Base-by-base conservation (phyloP, 441 rosid species). In the Pelargonium myrrhifolium region DNA sequence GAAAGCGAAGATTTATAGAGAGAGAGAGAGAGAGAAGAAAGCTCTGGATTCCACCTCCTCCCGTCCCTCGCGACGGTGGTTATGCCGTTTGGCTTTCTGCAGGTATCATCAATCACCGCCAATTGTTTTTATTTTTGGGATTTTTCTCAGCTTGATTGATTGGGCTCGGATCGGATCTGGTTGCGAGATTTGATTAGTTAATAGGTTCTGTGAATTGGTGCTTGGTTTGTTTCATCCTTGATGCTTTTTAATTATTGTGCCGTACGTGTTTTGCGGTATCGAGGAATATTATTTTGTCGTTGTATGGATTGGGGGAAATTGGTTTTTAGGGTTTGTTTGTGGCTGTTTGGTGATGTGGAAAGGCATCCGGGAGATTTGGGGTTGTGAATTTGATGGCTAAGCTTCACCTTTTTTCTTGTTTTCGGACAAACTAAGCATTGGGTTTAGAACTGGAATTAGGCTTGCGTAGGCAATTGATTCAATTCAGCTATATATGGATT, bases 21-120 rank as follows among this genome's bases (percentile, higher is more conserved):
- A 61, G 78, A 76, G n/a, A n/a, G n/a, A n/a, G n/a, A n/a, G n/a
- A n/a, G n/a, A n/a, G n/a, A n/a, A n/a, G n/a, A n/a, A n/a, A n/a
- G n/a, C n/a, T 86, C 84, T 85, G 89, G 92, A 86, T 87, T 80
- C 86, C 71, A 70, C 68, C 78, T 76, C 68, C 72, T 78, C 71
- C 88, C 96, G 88, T 85, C 86, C 86, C 73, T 75, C 72, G 88
- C 83, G 89, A 78, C 96, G 93, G 90, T 87, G 75, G 79, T 79
- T 85, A 77, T 84, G 92, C 98, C 87, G 84, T 66, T 87, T 82
- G 79, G 82, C 80, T 87, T 67, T 83, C 87, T 53, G 59, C 59
- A 82, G 91, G 96, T 88, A 53, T 18, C 59, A 21, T 53, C 59
- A 17, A 6, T 3, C 18, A n/a, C 20, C 17, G 15, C 58, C 55